These are phyloP conservation scores for Colletotrichum spinosum DNA, from an alignment of 2,329 filamentous ascomycete genomes.

Conservation along the genomic window DNA sequence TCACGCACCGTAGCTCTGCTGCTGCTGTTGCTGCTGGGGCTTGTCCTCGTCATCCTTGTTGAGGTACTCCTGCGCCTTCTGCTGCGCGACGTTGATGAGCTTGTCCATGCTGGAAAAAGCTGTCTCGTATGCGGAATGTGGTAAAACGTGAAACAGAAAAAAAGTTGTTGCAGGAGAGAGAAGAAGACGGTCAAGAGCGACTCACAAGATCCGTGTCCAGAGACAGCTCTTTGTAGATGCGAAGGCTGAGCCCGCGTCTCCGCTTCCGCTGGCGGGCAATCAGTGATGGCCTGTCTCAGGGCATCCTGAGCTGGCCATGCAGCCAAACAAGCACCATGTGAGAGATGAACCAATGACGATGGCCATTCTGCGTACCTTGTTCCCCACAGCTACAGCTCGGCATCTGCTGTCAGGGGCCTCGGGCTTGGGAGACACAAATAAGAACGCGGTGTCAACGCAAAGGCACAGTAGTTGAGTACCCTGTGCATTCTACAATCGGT, in stretches of 20 bases:
- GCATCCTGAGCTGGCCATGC: conserved; percentile 32
- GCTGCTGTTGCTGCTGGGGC: conserved; percentile 38
- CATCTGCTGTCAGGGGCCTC: not conserved
- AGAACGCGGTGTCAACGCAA: too few relatives aligned
- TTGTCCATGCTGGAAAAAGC: conserved; percentile 48
- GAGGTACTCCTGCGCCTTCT: conserved; percentile 51
- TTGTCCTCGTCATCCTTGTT: conserved; percentile 44
- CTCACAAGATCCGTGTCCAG: conserved; percentile 6
- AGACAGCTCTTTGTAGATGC: conserved; percentile 19
- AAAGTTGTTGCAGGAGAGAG: not conserved
- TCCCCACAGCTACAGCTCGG: conserved; percentile 22
- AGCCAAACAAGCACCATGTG: conserved; percentile 9
- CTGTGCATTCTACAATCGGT: too few relatives aligned
- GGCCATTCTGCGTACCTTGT: not conserved
- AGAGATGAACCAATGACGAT: conserved; percentile 5
- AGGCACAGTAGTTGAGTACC: too few relatives aligned
- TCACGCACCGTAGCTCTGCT: conserved; percentile 29
- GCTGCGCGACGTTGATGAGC: conserved; percentile 44
- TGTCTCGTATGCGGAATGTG: not conserved
- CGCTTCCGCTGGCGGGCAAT: conserved; percentile 28
- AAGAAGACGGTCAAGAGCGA: not conserved
- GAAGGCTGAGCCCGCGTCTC: conserved; percentile 21
- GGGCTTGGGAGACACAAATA: too few relatives aligned
- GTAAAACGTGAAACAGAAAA: not conserved
- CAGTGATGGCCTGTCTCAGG: conserved; percentile 18